A percentile compares a stretch with the other conserved stretches of the same genome.
Conservation (phyloP, 148 eudicot species). For the Silene latifolia region DNA sequence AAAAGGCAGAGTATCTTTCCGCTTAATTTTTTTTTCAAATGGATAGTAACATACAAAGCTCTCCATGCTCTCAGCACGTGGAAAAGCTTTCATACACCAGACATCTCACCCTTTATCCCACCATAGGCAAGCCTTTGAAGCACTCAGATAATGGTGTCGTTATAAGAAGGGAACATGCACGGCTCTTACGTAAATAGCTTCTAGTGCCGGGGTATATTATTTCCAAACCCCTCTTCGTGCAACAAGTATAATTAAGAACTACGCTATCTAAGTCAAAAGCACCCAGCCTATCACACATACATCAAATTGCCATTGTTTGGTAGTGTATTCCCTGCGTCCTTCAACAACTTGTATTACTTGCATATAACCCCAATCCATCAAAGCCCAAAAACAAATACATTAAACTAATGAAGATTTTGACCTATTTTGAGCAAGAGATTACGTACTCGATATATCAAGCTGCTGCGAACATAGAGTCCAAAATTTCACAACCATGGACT, state of each 20-base stretch:
- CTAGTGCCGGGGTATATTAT: neutral
- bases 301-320: neutral
- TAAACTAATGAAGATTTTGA: neutral
- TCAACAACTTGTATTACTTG: neutral
- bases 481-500: constrained; percentile 54
- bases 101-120: neutral
- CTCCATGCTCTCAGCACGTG: neutral
- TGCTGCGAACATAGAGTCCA: constrained; percentile 83
- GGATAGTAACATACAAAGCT: neutral
- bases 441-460: constrained; percentile 62
- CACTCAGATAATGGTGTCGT: constrained; percentile 2
- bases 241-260: neutral
- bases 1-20: neutral
- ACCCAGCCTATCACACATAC: neutral
- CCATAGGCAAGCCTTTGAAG: neutral
- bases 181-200: neutral
- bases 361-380: neutral
- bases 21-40: neutral
- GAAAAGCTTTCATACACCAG: neutral
- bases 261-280: neutral
- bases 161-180: neutral
- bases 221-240: neutral
- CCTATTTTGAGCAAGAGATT: constrained; percentile 2
- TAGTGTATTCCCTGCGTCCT: neutral
- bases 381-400: neutral